Conservation (phyloP, 2,329 filamentous ascomycete species). For the Zopfia rhizophila region DNA sequence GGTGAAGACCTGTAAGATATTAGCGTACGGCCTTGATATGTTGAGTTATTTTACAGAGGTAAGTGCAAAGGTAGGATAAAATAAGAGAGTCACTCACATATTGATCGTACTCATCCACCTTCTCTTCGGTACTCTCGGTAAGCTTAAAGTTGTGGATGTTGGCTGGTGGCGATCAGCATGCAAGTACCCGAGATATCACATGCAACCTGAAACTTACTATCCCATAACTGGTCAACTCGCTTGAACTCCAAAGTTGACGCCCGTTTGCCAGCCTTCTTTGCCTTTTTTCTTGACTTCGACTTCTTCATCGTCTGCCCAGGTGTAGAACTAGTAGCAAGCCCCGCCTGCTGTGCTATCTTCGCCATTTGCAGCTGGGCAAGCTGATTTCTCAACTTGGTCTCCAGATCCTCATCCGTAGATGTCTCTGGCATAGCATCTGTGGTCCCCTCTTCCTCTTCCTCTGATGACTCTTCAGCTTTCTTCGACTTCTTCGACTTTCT, state of each 20-base stretch:
- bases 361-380: slow-evolving; percentile 12
- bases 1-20: slow-evolving; percentile 70
- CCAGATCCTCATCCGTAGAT: not conserved
- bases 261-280: slow-evolving; percentile 50
- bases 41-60: too few species aligned
- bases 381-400: too few species aligned
- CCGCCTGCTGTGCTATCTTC: slow-evolving; percentile 11
- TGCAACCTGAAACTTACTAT: slow-evolving; percentile 46
- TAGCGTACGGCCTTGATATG: too few species aligned
- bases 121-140: slow-evolving; percentile 72
- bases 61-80: not conserved
- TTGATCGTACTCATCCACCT: slow-evolving; percentile 77
- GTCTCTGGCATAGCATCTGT: not conserved
- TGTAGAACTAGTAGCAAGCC: slow-evolving; percentile 19
- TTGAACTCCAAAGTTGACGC: slow-evolving; percentile 73
- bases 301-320: slow-evolving; percentile 23
- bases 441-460: slow-evolving; percentile 26
- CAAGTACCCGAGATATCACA: too few species aligned
- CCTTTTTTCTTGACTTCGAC: slow-evolving; percentile 29
- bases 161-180: slow-evolving; percentile 9
- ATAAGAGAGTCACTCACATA: slow-evolving; percentile 54
- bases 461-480: slow-evolving; percentile 28
- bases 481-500: slow-evolving; percentile 36
- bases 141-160: slow-evolving; percentile 68
- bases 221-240: slow-evolving; percentile 72